Evolutionary conservation across 139 green algal species (phyloP).

Genomic region (Trebouxia sp.): DNA sequence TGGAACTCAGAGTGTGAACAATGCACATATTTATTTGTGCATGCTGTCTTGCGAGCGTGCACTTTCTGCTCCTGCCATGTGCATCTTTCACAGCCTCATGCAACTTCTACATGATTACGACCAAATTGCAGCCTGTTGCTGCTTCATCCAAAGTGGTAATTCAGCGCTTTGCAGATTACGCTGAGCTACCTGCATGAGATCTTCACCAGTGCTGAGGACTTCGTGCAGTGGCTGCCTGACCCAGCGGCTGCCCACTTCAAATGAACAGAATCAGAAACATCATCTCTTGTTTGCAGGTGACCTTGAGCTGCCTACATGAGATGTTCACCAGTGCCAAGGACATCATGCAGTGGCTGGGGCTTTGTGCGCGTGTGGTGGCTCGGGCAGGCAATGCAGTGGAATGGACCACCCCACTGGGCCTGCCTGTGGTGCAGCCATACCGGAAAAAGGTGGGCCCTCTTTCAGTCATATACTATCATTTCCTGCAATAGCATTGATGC

Average conservation of each 20-base stretch:
- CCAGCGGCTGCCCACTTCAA: neutral
- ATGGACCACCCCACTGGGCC: conserved; percentile 90
- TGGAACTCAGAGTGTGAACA: too few species aligned
- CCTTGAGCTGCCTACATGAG: conserved; percentile 74
- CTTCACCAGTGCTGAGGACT: conserved; percentile 78
- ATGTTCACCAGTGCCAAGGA: conserved; percentile 82
- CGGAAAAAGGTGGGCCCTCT: conserved; percentile 28
- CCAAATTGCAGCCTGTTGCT: too few species aligned
- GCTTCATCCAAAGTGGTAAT: neutral
- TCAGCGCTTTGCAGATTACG: conserved; percentile 49
- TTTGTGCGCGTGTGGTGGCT: conserved; percentile 72
- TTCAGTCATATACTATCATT: neutral
- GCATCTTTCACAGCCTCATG: too few species aligned
- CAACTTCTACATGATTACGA: too few species aligned
- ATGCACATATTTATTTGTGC: too few species aligned
- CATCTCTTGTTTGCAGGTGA: conserved; percentile 50
- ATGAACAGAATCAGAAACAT: neutral
- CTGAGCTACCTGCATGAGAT: conserved; percentile 79
- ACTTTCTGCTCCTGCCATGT: too few species aligned
- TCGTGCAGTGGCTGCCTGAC: conserved; percentile 91
- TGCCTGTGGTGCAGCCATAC: conserved; percentile 97
- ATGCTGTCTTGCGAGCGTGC: too few species aligned
- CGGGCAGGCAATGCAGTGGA: conserved; percentile 55
- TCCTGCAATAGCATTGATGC: neutral
- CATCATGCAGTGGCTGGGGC: conserved; percentile 91